These are phyloP conservation scores for Sordariomycetes sp. DNA, from an alignment of 2,329 filamentous ascomycete genomes.

Conservation along the genomic window DNA sequence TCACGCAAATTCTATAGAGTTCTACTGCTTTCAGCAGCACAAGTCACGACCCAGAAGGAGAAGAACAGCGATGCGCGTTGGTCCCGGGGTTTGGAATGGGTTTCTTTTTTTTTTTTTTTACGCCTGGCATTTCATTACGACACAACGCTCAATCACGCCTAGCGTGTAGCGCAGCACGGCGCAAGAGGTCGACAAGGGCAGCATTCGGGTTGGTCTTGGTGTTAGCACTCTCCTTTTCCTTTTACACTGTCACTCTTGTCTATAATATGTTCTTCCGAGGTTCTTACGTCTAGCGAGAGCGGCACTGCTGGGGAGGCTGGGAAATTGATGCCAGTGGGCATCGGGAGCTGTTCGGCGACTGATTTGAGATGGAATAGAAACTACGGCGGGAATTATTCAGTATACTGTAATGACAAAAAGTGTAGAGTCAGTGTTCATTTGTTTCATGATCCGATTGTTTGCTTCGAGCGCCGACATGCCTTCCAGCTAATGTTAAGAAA, in stretches of 20 bases:
- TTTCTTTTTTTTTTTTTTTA: conserved; percentile 9
- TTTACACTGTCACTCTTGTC: conserved; percentile 6
- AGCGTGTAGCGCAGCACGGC: conserved; percentile 28
- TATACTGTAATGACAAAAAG: conserved; percentile 3
- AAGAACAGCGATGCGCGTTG: not conserved
- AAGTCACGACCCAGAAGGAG: not conserved
- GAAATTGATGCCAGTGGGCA: no score
- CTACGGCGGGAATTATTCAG: not conserved
- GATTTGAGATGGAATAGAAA: not conserved
- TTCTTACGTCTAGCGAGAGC: not conserved
- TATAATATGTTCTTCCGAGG: conserved; percentile 8
- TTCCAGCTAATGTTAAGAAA: no score
- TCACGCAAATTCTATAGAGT: not conserved
- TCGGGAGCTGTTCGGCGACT: no score
- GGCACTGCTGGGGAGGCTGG: not conserved
- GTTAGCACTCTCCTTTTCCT: conserved; percentile 6
- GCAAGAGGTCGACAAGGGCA: conserved; percentile 26
- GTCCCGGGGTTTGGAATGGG: not conserved
- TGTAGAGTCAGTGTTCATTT: not conserved
- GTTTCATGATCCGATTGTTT: no score
- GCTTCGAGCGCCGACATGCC: not conserved
- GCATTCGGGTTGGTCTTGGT: conserved; percentile 21
- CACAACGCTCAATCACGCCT: conserved; percentile 22
- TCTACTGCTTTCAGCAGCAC: not conserved
- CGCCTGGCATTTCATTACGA: conserved; percentile 24